Percentiles rank a stretch among this genome's conserved stretches.
Evolutionary conservation across 805 yeast genomes (phyloP).

Genomic region (Cyberlindnera maclurae): DNA sequence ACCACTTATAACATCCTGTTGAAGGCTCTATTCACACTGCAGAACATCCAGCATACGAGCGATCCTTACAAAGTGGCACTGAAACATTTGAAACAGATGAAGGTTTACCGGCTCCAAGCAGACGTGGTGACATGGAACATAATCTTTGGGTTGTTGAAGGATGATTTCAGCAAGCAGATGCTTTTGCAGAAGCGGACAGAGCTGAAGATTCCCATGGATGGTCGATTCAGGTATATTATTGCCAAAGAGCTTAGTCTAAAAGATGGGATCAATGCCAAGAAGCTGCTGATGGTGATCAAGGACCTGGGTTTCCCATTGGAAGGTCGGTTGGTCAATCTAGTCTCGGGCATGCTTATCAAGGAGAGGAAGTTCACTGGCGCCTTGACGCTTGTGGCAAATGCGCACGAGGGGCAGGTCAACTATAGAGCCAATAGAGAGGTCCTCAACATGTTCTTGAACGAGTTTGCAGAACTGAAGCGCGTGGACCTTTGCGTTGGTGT

Average conservation of each 20-base stretch:
- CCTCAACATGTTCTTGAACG: conserved; percentile 26
- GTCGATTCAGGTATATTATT: conserved; percentile 21
- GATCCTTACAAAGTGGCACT: conserved; percentile 24
- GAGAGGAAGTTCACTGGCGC: conserved; percentile 25
- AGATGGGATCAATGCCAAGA: conserved; percentile 5
- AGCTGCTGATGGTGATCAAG: conserved; percentile 11
- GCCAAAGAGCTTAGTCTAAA: conserved; percentile 18
- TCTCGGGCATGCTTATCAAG: conserved; percentile 21
- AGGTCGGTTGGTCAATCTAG: conserved; percentile 18
- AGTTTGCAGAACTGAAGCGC: conserved; percentile 27
- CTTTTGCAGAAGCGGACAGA: conserved; percentile 27
- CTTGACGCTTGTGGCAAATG: conserved; percentile 21
- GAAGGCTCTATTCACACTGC: conserved; percentile 23
- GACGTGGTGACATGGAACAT: conserved; percentile 34
- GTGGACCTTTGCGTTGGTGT: conserved; percentile 29
- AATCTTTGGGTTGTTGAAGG: conserved; percentile 27
- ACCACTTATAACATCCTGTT: conserved; percentile 34
- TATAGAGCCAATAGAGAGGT: conserved; percentile 13
- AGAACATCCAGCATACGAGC: conserved; percentile 23
- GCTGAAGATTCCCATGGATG: conserved; percentile 26
- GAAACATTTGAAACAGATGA: conserved; percentile 28
- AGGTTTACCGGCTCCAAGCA: conserved; percentile 20
- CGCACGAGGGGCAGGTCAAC: conserved; percentile 6
- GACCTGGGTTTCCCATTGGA: conserved; percentile 21
- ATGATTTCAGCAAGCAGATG: conserved; percentile 26